Evolutionary conservation across 2,329 filamentous ascomycete genomes (phyloP).

Genomic region (Phialophora tarda): DNA sequence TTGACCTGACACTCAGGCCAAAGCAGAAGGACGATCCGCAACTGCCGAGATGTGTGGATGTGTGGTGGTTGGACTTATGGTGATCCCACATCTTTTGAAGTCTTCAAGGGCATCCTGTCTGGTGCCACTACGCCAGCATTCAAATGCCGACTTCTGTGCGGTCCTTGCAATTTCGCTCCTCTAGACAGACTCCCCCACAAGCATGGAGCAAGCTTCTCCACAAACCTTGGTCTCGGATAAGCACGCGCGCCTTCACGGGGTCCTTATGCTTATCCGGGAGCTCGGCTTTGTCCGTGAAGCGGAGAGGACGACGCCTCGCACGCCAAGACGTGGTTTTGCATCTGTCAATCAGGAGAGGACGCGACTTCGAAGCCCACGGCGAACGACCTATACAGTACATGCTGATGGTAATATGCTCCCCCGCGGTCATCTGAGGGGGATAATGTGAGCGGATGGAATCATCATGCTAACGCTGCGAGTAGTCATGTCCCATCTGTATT

Average conservation of each 20-base stretch:
- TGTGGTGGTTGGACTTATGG: background rate
- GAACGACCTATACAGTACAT: background rate
- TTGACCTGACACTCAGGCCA: background rate
- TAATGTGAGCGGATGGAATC: background rate
- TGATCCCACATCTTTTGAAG: slow-evolving; percentile 16
- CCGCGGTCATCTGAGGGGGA: background rate
- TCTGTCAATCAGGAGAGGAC: background rate
- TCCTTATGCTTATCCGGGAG: background rate
- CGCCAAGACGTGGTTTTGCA: background rate
- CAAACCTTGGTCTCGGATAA: background rate
- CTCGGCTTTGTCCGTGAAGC: background rate
- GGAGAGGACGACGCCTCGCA: background rate
- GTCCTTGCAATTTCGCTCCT: background rate
- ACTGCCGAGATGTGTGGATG: slow-evolving; percentile 19
- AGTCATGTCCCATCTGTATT: background rate
- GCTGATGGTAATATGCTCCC: background rate
- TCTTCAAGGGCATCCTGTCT: background rate
- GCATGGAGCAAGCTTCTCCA: slow-evolving; percentile 9
- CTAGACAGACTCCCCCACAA: background rate
- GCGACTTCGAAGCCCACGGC: no score
- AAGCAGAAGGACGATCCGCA: slow-evolving; percentile 14
- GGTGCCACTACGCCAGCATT: background rate
- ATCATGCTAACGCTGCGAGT: background rate
- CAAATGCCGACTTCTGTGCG: background rate
- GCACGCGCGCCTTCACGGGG: background rate